A percentile compares a stretch with the other conserved stretches of the same genome.
These are phyloP conservation scores for Penicillium waksmanii DNA, from an alignment of 495 filamentous ascomycete species.

Conservation along the genomic window DNA sequence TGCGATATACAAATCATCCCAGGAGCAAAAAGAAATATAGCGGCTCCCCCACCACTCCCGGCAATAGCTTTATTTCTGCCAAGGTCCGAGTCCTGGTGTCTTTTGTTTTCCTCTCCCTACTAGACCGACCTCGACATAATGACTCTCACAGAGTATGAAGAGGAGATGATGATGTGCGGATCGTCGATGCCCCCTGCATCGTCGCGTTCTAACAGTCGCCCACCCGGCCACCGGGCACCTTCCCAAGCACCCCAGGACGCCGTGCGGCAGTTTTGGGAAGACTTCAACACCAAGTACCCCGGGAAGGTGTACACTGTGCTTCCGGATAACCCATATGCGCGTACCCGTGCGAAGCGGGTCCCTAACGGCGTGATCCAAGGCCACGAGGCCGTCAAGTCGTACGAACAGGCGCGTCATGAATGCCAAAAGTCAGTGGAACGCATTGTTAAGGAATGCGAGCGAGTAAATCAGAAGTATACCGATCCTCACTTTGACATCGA, in stretches of 20 bases:
- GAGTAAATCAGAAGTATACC: conserved; percentile 87
- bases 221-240: conserved; percentile 46
- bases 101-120: background rate
- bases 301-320: conserved; percentile 70
- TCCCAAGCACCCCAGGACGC: conserved; percentile 68
- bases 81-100: background rate
- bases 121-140: background rate
- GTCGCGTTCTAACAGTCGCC: conserved; percentile 42
- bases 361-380: conserved; percentile 56
- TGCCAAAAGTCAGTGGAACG: conserved; percentile 77
- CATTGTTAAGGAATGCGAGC: conserved; percentile 80
- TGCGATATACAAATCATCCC: background rate
- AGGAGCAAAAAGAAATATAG: conserved; percentile 3
- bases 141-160: conserved; percentile 38
- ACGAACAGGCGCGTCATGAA: conserved; percentile 69
- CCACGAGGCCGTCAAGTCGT: conserved; percentile 64
- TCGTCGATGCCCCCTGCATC: conserved; percentile 36
- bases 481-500: conserved; percentile 91
- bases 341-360: conserved; percentile 58
- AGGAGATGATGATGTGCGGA: conserved; percentile 34
- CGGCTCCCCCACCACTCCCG: background rate
- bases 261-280: conserved; percentile 78
- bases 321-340: conserved; percentile 72
- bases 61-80: background rate
- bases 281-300: conserved; percentile 67